Percentiles rank a stretch among this genome's conserved stretches.
Evolutionary conservation across 106 monocot species (phyloP).

Genomic region (Vanilla planifolia): DNA sequence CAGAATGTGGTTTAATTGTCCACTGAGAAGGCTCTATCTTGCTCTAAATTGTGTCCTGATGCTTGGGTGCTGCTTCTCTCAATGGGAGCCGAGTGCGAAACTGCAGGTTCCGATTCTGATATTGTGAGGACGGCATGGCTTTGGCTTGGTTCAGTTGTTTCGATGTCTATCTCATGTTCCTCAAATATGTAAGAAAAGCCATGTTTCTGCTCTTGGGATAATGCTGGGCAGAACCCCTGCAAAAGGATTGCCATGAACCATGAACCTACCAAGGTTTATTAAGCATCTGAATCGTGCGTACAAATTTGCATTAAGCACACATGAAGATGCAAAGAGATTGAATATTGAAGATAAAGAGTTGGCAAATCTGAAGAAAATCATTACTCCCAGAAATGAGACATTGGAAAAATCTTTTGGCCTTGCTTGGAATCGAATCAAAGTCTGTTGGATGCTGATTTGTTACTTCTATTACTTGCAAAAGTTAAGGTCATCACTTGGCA

Average conservation of each 20-base stretch:
- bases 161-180: conserved; percentile 15
- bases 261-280: neutral
- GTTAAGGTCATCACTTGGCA: neutral
- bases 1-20: neutral
- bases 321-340: neutral
- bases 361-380: neutral
- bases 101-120: conserved; percentile 21
- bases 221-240: conserved; percentile 65
- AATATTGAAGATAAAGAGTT: neutral
- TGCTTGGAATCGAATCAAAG: no score
- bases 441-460: neutral
- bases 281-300: neutral
- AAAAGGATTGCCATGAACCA: no score
- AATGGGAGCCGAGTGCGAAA: neutral
- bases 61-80: neutral
- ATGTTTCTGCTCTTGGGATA: conserved; percentile 80
- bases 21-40: neutral
- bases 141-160: conserved; percentile 13
- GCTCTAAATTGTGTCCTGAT: neutral
- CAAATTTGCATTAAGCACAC: neutral
- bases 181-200: conserved; percentile 61
- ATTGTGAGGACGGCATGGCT: conserved; percentile 22
- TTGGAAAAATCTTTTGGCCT: no score
- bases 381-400: neutral
- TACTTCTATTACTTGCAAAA: neutral